phyloP scores from a whole-genome alignment of 2,329 filamentous ascomycete genomes.

The Colletotrichum sidae region DNA sequence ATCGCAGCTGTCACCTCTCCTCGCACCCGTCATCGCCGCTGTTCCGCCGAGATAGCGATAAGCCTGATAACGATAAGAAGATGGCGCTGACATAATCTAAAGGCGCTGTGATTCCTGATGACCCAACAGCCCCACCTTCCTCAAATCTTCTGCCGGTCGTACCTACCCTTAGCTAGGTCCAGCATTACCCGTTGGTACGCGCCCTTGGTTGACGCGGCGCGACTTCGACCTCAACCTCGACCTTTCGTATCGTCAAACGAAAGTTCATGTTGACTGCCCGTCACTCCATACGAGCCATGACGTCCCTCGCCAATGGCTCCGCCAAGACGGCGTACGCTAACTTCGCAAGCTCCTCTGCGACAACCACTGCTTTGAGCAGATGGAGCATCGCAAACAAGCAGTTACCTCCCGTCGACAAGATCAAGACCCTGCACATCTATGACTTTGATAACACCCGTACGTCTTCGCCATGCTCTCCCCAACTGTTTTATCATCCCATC shows the following conservation, averaged over 20 bases:
- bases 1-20: too few species aligned
- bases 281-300: slow-evolving; percentile 37
- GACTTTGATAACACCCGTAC: slow-evolving; percentile 96
- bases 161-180: slow-evolving; percentile 20
- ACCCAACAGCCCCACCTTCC: slow-evolving; percentile 22
- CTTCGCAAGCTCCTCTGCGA: slow-evolving; percentile 49
- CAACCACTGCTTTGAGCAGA: slow-evolving; percentile 80
- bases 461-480: slow-evolving; percentile 12
- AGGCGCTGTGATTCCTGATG: not conserved
- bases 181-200: slow-evolving; percentile 23
- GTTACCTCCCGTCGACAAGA: slow-evolving; percentile 72
- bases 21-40: too few species aligned
- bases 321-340: slow-evolving; percentile 31
- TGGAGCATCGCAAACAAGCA: slow-evolving; percentile 85
- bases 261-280: slow-evolving; percentile 38
- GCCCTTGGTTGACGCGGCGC: slow-evolving; percentile 19
- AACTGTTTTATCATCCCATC: not conserved
- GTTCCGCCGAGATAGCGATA: too few species aligned
- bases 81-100: too few species aligned
- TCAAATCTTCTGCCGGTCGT: not conserved
- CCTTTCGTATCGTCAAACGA: slow-evolving; percentile 26
- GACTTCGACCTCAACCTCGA: slow-evolving; percentile 19
- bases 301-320: slow-evolving; percentile 38
- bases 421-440: slow-evolving; percentile 90
- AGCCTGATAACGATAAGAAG: too few species aligned